phyloP scores from a whole-genome alignment of 148 eudicot genomes.

The Rhododendron mucronatum region DNA sequence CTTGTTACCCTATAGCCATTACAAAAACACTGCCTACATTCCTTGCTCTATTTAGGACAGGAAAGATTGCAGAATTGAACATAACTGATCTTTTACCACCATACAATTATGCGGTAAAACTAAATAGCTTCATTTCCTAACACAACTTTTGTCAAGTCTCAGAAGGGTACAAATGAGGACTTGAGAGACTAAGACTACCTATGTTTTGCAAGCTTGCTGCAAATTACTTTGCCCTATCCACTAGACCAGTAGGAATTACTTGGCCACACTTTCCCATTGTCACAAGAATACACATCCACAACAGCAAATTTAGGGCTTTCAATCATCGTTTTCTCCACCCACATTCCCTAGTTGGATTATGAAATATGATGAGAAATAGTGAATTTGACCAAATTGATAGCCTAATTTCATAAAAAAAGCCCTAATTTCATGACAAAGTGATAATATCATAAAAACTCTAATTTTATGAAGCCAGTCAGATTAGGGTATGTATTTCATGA shows the following conservation, averaged over 20 bases:
- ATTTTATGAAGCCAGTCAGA: no score
- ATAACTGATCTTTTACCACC: background rate
- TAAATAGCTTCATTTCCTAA: background rate
- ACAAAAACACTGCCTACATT: background rate
- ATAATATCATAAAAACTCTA: no score
- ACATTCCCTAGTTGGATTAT: background rate
- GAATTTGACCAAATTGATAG: no score
- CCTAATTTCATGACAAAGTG: no score
- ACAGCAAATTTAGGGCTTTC: background rate
- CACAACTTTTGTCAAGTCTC: background rate
- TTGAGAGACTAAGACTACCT: background rate
- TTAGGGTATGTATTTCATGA: no score
- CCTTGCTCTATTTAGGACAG: background rate
- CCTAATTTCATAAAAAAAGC: no score
- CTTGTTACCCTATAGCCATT: background rate
- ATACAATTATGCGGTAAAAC: background rate
- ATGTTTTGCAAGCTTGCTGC: background rate
- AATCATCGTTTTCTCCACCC: background rate
- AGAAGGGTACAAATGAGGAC: background rate
- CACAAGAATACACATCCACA: constrained; percentile 4
- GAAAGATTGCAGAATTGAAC: no score
- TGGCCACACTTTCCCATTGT: constrained; percentile 6
- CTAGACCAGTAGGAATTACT: background rate
- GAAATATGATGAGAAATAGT: no score
- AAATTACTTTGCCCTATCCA: background rate